Evolutionary conservation across 2,329 filamentous ascomycete genomes (phyloP).

Genomic region (Mycogone perniciosa): DNA sequence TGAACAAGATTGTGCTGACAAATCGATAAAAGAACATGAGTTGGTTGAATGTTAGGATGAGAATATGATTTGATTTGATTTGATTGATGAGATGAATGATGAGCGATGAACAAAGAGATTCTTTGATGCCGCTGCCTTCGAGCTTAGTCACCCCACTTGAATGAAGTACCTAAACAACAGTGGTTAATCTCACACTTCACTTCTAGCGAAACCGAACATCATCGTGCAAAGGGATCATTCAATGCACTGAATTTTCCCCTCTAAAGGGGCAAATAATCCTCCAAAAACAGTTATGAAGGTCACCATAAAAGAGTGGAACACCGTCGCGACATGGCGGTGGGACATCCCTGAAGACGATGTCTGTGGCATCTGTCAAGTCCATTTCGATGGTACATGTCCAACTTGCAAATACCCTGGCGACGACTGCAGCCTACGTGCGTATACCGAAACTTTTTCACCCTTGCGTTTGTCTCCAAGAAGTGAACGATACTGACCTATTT

Average conservation of each 20-base stretch:
- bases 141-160: neutral
- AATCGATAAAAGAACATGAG: no score
- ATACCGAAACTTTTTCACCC: no score
- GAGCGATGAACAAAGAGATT: neutral
- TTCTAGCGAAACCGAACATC: neutral
- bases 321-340: slow-evolving; percentile 96
- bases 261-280: neutral
- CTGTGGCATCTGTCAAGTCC: slow-evolving; percentile 95
- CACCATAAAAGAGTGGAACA: slow-evolving; percentile 87
- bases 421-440: slow-evolving; percentile 82
- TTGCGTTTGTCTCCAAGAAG: neutral
- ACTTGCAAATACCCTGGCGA: slow-evolving; percentile 98
- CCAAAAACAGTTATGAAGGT: slow-evolving; percentile 67
- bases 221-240: neutral
- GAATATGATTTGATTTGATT: neutral
- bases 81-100: no score
- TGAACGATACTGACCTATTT: no score
- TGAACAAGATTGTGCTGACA: neutral
- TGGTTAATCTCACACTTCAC: neutral
- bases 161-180: neutral
- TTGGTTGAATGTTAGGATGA: neutral
- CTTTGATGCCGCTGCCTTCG: no score
- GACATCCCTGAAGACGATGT: slow-evolving; percentile 96
- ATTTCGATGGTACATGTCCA: slow-evolving; percentile 96
- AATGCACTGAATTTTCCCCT: neutral